These are phyloP conservation scores for Colletotrichum melonis DNA, from an alignment of 2,329 filamentous ascomycete genomes.

Conservation along the genomic window DNA sequence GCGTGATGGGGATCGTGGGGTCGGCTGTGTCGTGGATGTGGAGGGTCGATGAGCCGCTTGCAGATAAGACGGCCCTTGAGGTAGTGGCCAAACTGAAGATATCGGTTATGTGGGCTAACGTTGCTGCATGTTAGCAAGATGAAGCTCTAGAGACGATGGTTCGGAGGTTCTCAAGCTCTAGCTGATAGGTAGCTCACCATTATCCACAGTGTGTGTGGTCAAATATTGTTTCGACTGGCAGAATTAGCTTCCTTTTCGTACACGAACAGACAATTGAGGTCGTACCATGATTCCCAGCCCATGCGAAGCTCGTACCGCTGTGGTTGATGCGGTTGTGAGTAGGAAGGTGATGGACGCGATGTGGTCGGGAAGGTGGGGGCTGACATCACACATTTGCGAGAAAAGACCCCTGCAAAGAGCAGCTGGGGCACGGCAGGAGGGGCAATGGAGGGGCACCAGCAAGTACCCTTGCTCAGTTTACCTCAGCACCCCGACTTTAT, in stretches of 20 bases:
- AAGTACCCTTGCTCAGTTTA: not conserved
- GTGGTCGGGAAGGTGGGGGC: constrained; percentile 30
- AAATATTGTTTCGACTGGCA: constrained; percentile 96
- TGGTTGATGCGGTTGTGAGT: constrained; percentile 37
- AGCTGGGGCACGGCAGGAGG: constrained; percentile 12
- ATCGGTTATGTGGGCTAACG: constrained; percentile 81
- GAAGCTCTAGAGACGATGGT: not conserved
- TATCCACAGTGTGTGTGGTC: constrained; percentile 88
- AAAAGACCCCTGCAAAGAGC: constrained; percentile 20
- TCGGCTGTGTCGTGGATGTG: constrained; percentile 81
- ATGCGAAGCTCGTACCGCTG: constrained; percentile 41
- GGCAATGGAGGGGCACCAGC: constrained; percentile 29
- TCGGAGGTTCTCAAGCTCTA: not conserved
- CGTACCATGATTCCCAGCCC: constrained; percentile 54
- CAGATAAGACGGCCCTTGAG: constrained; percentile 79
- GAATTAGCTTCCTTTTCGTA: constrained; percentile 31
- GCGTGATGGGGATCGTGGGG: constrained; percentile 79
- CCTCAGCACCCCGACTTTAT: not conserved
- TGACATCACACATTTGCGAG: constrained; percentile 34
- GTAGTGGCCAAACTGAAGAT: constrained; percentile 88
- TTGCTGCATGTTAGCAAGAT: not conserved
- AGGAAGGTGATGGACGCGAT: constrained; percentile 25
- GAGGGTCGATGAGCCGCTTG: constrained; percentile 85
- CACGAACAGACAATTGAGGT: not conserved
- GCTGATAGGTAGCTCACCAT: constrained; percentile 66